Base-by-base conservation (phyloP, 73 alveolate genomes). In the Tetrahymena malaccensis region DNA sequence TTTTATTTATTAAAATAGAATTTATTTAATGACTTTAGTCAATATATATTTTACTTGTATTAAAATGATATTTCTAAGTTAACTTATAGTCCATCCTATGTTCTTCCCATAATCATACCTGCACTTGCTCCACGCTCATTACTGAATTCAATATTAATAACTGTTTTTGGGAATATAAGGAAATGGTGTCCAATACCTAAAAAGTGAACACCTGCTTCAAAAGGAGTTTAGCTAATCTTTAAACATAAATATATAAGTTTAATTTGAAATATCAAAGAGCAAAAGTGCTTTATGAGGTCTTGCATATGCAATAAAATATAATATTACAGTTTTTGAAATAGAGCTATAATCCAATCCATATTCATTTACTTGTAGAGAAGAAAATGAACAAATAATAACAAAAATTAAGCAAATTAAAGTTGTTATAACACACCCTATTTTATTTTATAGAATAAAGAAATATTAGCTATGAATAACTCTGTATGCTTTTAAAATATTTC, bases 51-150 rank as follows among this genome's bases (percentile, higher is more conserved):
- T 70, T 70, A 70, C 89, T 95, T 94, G 85, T 96, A 96, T 96
- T 96, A 97, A 85, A 96, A 96, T 35, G 97, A 95, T 84, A 96
- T 96, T 96, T 96, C 98, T 95, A 96, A 96, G 34, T 96, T 96
- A 7, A 96, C 98, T 94, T 96, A 97, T 31, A 96, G 94, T 6
- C 98, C 98, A 94, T 96, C 98, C 57, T 96, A 93, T 27, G 98
- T 96, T 50, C 98, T 83, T 93, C 98, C 96, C 94, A 94, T 96
- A 19, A 96, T 96, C 25, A 97, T 97, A 17, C 97, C 97, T 85
- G 95, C 94, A 95, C 95, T 96, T 55, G 98, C 98, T 11, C 96
- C 94, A 93, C 94, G 94, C 44, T 94, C 94, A 19, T 84, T 85
- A 43, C 97, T 95, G 94, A 95, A 96, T 95, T 96, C 98, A 89